phyloP scores from a whole-genome alignment of 2,329 filamentous ascomycete genomes.

The Fusarium ramigenum region DNA sequence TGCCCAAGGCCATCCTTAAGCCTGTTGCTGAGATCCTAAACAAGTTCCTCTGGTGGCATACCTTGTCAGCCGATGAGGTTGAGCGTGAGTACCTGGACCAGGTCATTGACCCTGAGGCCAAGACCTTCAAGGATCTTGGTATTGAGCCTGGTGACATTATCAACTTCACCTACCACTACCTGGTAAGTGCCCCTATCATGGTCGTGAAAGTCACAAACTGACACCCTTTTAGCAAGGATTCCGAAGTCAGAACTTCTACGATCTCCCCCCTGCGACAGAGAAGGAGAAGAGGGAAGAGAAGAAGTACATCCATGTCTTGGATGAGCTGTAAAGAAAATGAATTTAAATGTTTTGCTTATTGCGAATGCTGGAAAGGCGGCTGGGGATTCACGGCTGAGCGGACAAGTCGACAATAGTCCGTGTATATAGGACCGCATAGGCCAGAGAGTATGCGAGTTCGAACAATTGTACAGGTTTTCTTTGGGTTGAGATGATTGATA shows the following conservation, averaged over 20 bases:
- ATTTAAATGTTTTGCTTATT: constrained; percentile 16
- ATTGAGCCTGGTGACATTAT: constrained; percentile 89
- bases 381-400: constrained; percentile 21
- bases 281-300: constrained; percentile 93
- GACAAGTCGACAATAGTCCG: constrained; percentile 36
- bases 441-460: constrained; percentile 42
- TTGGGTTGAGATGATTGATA: constrained; percentile 31
- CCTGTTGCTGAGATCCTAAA: constrained; percentile 80
- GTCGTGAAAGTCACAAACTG: not conserved
- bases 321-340: constrained; percentile 73
- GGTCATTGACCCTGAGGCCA: constrained; percentile 86
- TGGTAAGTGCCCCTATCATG: constrained; percentile 68
- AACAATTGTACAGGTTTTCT: constrained; percentile 46
- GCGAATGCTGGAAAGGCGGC: constrained; percentile 29
- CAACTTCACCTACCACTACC: constrained; percentile 90
- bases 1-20: constrained; percentile 84
- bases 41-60: constrained; percentile 88
- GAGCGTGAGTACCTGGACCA: constrained; percentile 95
- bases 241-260: constrained; percentile 88
- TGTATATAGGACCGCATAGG: constrained; percentile 48
- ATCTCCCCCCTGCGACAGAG: constrained; percentile 93
- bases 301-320: constrained; percentile 95
- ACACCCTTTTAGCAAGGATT: constrained; percentile 76
- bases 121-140: constrained; percentile 93
- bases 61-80: constrained; percentile 83